Evolutionary conservation across 352 stramenopile genomes (phyloP).

Genomic region (Pythium periplocum): DNA sequence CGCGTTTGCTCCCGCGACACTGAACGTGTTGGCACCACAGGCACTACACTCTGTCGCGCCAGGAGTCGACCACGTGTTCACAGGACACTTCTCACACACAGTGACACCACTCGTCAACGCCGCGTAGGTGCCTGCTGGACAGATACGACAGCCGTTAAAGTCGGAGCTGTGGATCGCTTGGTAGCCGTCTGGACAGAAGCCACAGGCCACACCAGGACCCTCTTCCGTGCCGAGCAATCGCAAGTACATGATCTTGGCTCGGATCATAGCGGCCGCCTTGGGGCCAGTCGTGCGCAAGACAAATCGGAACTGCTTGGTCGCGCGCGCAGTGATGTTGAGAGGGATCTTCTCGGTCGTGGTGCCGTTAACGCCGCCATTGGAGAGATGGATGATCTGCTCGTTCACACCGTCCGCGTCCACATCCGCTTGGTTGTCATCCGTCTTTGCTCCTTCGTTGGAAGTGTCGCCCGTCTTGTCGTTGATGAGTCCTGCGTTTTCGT

Average conservation of each 20-base stretch:
- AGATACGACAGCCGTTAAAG: constrained; percentile 45
- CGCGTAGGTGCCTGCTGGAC: constrained; percentile 47
- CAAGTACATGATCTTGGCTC: constrained; percentile 45
- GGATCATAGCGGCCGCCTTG: constrained; percentile 35
- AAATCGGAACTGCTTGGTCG: constrained; percentile 48
- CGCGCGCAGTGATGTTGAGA: constrained; percentile 39
- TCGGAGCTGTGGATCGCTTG: constrained; percentile 30
- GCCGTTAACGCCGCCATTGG: constrained; percentile 62
- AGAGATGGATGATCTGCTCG: constrained; percentile 38
- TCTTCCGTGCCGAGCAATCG: constrained; percentile 46
- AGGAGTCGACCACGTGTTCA: constrained; percentile 52
- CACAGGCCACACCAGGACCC: constrained; percentile 49
- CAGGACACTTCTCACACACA: constrained; percentile 44
- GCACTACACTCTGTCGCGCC: constrained; percentile 41
- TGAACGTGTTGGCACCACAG: constrained; percentile 68
- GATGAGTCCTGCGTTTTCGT: constrained; percentile 11
- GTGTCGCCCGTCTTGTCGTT: neutral
- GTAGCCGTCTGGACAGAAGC: constrained; percentile 44
- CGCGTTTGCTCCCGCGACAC: constrained; percentile 24
- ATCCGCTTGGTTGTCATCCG: constrained; percentile 19
- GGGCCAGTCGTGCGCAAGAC: constrained; percentile 50
- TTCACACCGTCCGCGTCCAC: constrained; percentile 23
- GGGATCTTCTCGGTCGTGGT: constrained; percentile 50
- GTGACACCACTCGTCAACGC: constrained; percentile 27
- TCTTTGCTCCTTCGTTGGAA: too few species aligned